Percentiles rank a stretch among this genome's conserved stretches.
Evolutionary conservation across 2,329 filamentous ascomycete genomes (phyloP).

Genomic region (Venturia nashicola): DNA sequence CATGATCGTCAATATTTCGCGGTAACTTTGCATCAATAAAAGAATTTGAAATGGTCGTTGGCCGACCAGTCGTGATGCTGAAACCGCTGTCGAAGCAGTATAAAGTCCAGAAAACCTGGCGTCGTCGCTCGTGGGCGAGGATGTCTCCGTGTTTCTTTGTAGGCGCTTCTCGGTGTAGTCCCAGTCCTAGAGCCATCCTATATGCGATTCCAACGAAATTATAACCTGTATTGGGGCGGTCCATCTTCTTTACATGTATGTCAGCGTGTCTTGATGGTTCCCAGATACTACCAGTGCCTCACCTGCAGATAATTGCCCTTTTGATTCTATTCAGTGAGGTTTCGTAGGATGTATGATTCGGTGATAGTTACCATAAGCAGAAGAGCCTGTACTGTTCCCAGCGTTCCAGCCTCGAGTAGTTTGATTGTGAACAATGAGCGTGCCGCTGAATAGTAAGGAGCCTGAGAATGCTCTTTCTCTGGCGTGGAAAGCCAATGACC

Average conservation of each 20-base stretch:
- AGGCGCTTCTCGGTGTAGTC: constrained; percentile 35
- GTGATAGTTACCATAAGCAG: constrained; percentile 10
- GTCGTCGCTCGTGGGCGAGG: constrained; percentile 10
- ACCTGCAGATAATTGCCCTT: constrained; percentile 33
- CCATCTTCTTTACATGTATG: constrained; percentile 28
- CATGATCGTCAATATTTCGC: constrained; percentile 11
- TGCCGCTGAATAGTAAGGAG: constrained; percentile 11
- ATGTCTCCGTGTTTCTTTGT: not conserved
- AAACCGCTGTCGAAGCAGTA: constrained; percentile 22
- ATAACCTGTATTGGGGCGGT: constrained; percentile 39
- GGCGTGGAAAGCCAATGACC: constrained; percentile 11
- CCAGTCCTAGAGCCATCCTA: constrained; percentile 38
- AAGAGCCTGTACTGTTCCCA: constrained; percentile 13
- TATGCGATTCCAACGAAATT: constrained; percentile 40
- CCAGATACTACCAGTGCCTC: not conserved
- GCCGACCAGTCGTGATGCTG: constrained; percentile 19
- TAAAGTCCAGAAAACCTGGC: constrained; percentile 16
- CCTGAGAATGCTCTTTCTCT: constrained; percentile 9
- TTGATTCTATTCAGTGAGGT: not conserved
- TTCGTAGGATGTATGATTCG: not conserved
- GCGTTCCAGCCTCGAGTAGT: constrained; percentile 8
- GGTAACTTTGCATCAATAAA: constrained; percentile 12
- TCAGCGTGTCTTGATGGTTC: not conserved
- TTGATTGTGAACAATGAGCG: constrained; percentile 3
- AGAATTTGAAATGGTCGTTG: constrained; percentile 14